Evolutionary conservation across 768 basidiomycete species (phyloP).

Genomic region (Lactifluus hygrophoroides): DNA sequence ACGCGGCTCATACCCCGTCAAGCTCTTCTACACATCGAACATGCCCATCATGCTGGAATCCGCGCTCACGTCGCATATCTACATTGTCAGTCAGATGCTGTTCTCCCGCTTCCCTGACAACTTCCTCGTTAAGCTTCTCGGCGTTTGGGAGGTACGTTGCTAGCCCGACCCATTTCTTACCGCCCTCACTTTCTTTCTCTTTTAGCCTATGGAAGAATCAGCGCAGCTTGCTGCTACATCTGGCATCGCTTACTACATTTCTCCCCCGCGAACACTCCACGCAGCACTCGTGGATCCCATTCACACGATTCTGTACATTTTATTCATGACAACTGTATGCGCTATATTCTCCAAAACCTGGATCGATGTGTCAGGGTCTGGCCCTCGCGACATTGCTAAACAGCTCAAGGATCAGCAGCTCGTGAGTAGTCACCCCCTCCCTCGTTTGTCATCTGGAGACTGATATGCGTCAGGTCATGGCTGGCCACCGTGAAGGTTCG

Average conservation of each 20-base stretch:
- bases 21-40: conserved; percentile 97
- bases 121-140: conserved; percentile 81
- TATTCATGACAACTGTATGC: conserved; percentile 89
- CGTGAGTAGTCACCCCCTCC: conserved; percentile 35
- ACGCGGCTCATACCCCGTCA: conserved; percentile 90
- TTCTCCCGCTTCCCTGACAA: conserved; percentile 85
- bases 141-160: conserved; percentile 89
- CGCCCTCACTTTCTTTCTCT: conserved; percentile 1
- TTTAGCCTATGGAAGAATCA: conserved; percentile 85
- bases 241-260: conserved; percentile 97
- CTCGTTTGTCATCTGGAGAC: not conserved
- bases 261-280: conserved; percentile 88
- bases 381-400: conserved; percentile 93
- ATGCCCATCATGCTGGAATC: conserved; percentile 99
- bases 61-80: conserved; percentile 88
- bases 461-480: conserved; percentile 49
- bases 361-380: conserved; percentile 97
- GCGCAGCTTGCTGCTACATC: conserved; percentile 85
- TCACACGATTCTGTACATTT: conserved; percentile 84
- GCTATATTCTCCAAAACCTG: conserved; percentile 99
- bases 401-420: conserved; percentile 98
- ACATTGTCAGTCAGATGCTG: conserved; percentile 95
- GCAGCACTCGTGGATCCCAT: conserved; percentile 87
- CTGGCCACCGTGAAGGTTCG: conserved; percentile 84
- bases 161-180: not conserved